Conservation (phyloP, 306 rosid genomes). For the Medicago arabica region DNA sequence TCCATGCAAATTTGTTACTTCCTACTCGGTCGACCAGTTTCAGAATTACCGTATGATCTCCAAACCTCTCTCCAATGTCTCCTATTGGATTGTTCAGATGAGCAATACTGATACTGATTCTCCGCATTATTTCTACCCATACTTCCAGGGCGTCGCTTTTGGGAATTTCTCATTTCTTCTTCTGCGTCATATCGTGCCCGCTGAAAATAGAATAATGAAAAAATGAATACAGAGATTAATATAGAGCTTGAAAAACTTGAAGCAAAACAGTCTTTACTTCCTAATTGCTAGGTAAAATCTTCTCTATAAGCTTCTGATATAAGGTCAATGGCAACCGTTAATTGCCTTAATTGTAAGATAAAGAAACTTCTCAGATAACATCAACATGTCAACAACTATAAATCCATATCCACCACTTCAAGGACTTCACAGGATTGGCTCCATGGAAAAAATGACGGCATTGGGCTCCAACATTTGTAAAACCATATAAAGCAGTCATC, state of each 20-base stretch:
- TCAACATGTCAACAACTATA: slow-evolving; percentile 3
- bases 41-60: slow-evolving; percentile 62
- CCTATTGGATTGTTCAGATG: slow-evolving; percentile 68
- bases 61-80: slow-evolving; percentile 77
- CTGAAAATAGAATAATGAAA: slow-evolving; percentile 48
- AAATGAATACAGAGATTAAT: slow-evolving; percentile 33
- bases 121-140: slow-evolving; percentile 66
- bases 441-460: background rate
- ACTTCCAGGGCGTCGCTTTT: slow-evolving; percentile 70
- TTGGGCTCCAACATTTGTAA: slow-evolving; percentile 4
- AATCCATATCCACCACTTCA: slow-evolving; percentile 15
- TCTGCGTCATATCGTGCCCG: slow-evolving; percentile 83
- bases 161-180: slow-evolving; percentile 85
- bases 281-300: background rate
- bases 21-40: slow-evolving; percentile 57
- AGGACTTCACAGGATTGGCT: background rate
- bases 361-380: background rate
- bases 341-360: slow-evolving; percentile 30
- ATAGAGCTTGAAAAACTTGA: slow-evolving; percentile 12
- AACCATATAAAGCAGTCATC: slow-evolving; percentile 30
- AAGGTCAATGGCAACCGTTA: slow-evolving; percentile 9
- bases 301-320: background rate
- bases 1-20: slow-evolving; percentile 44
- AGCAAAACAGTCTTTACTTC: background rate
- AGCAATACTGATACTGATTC: slow-evolving; percentile 59